Percentiles rank a stretch among this genome's conserved stretches.
Conservation (phyloP, 371 early-diverging fungal species). For the Mortierella sp. region DNA sequence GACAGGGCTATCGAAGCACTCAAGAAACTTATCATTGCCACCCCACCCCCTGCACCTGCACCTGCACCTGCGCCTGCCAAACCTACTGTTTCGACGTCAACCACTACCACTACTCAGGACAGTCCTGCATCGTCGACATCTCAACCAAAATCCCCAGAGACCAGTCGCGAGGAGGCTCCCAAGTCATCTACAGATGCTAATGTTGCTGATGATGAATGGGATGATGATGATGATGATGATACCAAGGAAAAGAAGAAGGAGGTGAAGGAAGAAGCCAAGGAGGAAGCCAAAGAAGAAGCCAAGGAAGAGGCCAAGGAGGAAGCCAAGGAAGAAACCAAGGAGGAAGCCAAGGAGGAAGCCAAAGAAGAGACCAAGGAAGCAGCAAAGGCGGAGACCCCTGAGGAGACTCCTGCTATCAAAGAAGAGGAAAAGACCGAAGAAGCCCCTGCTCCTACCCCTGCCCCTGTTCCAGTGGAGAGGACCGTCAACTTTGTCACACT, state of each 20-base stretch:
- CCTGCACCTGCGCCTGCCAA: constrained; percentile 19
- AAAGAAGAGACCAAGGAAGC: constrained; percentile 4
- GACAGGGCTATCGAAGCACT: constrained; percentile 69
- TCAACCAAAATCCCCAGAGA: constrained; percentile 44
- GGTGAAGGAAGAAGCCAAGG: constrained; percentile 8
- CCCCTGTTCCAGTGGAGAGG: constrained; percentile 48
- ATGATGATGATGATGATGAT: constrained; percentile 22
- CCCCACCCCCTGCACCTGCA: constrained; percentile 2
- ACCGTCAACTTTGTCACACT: constrained; percentile 74
- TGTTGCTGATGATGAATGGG: constrained; percentile 49
- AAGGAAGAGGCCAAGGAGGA: neutral
- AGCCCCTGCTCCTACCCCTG: too few species aligned
- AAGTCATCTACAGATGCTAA: neutral
- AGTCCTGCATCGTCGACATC: too few species aligned
- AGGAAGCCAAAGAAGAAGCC: neutral
- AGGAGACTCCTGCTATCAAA: constrained; percentile 8
- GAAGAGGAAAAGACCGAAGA: too few species aligned
- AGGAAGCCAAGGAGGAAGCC: constrained; percentile 4
- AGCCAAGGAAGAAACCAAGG: neutral
- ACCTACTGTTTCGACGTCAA: constrained; percentile 37
- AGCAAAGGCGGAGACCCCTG: constrained; percentile 1
- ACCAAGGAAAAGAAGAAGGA: constrained; percentile 10
- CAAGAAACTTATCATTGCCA: constrained; percentile 47
- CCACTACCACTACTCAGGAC: constrained; percentile 43
- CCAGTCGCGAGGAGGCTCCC: constrained; percentile 13